These are phyloP conservation scores for Ettlia oleoabundans DNA, from an alignment of 139 green algal genomes.

Conservation along the genomic window DNA sequence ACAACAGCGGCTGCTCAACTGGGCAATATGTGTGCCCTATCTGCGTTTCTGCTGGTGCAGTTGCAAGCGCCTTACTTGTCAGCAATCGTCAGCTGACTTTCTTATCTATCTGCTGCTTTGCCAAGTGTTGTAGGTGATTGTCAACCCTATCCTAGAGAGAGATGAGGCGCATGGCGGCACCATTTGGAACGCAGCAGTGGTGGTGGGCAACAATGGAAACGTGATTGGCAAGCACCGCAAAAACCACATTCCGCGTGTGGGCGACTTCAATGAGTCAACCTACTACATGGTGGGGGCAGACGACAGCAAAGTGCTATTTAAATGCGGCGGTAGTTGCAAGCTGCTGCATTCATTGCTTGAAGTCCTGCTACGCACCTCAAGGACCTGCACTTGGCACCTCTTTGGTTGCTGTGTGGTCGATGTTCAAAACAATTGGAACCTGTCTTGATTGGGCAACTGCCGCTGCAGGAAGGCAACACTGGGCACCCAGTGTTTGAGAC, in stretches of 20 bases:
- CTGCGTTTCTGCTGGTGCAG: too few relatives aligned
- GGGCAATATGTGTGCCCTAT: too few relatives aligned
- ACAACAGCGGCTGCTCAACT: too few relatives aligned
- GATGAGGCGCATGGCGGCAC: constrained; percentile 82
- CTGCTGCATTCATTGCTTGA: too few relatives aligned
- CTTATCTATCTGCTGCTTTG: background rate
- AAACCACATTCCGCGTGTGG: constrained; percentile 98
- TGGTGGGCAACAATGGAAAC: constrained; percentile 92
- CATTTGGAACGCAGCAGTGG: constrained; percentile 98
- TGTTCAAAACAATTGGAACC: too few relatives aligned
- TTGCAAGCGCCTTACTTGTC: background rate
- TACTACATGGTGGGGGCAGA: constrained; percentile 93
- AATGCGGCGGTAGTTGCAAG: too few relatives aligned
- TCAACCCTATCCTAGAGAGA: constrained; percentile 92
- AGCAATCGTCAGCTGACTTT: background rate
- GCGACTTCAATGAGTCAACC: constrained; percentile 97
- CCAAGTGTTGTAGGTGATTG: constrained; percentile 76
- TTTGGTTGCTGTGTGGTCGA: too few relatives aligned
- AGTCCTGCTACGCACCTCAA: too few relatives aligned
- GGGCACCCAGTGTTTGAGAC: constrained; percentile 93
- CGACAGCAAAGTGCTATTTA: too few relatives aligned
- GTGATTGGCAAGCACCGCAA: constrained; percentile 93
- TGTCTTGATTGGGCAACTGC: background rate
- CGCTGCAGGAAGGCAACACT: constrained; percentile 66
- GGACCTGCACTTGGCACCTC: too few relatives aligned